These are phyloP conservation scores for Apophysomyces variabilis DNA, from an alignment of 371 early-diverging fungal species.

Conservation along the genomic window DNA sequence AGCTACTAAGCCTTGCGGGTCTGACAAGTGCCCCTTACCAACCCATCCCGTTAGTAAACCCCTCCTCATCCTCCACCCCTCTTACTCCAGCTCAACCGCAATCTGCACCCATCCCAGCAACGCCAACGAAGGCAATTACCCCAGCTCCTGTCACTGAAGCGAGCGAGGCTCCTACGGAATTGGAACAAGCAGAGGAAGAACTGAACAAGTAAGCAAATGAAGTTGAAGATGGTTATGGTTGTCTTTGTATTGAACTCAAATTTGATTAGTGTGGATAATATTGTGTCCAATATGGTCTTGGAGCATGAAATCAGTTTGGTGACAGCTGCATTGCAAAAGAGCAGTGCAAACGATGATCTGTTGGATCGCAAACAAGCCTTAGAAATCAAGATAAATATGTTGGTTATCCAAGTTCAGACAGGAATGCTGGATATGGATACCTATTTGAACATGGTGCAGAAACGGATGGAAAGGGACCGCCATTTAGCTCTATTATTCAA, in stretches of 20 bases:
- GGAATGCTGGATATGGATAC: slow-evolving; percentile 78
- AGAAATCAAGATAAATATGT: slow-evolving; percentile 81
- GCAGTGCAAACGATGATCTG: slow-evolving; percentile 58
- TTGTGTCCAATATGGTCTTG: slow-evolving; percentile 80
- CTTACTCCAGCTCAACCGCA: slow-evolving; percentile 6
- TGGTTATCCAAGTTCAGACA: slow-evolving; percentile 80
- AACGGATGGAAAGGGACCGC: slow-evolving; percentile 65
- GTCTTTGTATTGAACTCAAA: too few species aligned
- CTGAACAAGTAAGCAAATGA: slow-evolving; percentile 37
- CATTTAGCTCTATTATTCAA: slow-evolving; percentile 76
- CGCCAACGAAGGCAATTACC: background rate
- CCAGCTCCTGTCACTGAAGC: background rate
- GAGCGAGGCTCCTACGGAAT: slow-evolving; percentile 27
- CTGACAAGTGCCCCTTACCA: slow-evolving; percentile 27
- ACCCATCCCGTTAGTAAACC: background rate
- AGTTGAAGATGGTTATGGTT: background rate
- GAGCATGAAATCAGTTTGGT: slow-evolving; percentile 71
- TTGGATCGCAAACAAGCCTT: slow-evolving; percentile 68
- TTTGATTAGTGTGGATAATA: slow-evolving; percentile 61
- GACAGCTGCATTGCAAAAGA: slow-evolving; percentile 46
- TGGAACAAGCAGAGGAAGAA: slow-evolving; percentile 59
- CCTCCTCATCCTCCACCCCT: slow-evolving; percentile 4
- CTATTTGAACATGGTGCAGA: slow-evolving; percentile 61
- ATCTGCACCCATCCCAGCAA: background rate
- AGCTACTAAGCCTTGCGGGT: slow-evolving; percentile 30